Percentiles rank a stretch among this genome's conserved stretches.
phyloP scores from a whole-genome alignment of 148 eudicot genomes.

The Camellia granthamiana region DNA sequence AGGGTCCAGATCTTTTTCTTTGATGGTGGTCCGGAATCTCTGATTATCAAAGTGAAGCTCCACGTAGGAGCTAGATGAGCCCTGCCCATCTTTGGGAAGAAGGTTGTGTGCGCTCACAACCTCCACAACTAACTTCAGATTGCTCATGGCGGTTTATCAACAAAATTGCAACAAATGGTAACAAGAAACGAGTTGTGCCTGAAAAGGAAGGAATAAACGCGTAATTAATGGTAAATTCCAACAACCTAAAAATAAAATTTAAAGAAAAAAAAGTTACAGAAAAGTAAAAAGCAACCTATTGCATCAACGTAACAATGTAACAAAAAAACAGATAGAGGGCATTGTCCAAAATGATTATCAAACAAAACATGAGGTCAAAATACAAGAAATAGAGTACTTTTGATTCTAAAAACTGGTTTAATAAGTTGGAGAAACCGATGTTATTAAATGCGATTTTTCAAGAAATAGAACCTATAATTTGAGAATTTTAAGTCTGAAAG shows the following conservation, averaged over 20 bases:
- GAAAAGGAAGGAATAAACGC: constrained; percentile 8
- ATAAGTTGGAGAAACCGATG: background rate
- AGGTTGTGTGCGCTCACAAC: constrained; percentile 82
- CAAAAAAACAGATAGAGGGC: background rate
- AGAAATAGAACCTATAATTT: background rate
- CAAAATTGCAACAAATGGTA: background rate
- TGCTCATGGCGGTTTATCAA: constrained; percentile 36
- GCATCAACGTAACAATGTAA: background rate
- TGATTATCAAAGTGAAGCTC: constrained; percentile 80
- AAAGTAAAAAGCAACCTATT: too few relatives aligned
- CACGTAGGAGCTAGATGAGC: constrained; percentile 66
- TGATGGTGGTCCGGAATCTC: constrained; percentile 58
- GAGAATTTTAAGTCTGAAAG: background rate
- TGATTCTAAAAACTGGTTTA: background rate
- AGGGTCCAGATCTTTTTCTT: constrained; percentile 75
- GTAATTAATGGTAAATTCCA: too few relatives aligned
- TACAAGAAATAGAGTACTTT: background rate
- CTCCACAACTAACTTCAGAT: constrained; percentile 80
- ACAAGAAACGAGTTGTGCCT: background rate
- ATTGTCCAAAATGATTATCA: background rate
- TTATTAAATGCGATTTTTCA: background rate
- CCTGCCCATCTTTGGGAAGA: constrained; percentile 65
- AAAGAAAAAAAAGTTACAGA: too few relatives aligned
- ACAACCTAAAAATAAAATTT: too few relatives aligned
- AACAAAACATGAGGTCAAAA: too few relatives aligned